A percentile compares a stretch with the other conserved stretches of the same genome.
Conservation (phyloP, 371 early-diverging fungal genomes). For the Lichtheimia hyalospora region DNA sequence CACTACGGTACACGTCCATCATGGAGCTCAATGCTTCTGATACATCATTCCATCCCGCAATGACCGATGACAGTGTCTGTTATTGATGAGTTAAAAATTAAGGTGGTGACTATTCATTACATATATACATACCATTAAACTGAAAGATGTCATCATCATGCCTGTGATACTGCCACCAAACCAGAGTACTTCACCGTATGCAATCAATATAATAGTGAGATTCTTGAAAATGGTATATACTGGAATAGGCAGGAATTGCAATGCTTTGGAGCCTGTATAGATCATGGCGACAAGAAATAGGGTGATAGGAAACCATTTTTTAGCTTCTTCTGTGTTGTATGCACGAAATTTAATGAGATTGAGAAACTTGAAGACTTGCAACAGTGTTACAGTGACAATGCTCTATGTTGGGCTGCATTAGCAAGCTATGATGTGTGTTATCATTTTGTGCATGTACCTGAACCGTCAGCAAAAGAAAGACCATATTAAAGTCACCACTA, state of each 20-base stretch:
- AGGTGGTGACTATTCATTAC: background rate
- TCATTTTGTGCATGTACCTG: conserved; percentile 53
- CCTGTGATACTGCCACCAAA: conserved; percentile 78
- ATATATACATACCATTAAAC: conserved; percentile 70
- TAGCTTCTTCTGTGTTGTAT: conserved; percentile 62
- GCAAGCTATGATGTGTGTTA: background rate
- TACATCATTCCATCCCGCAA: conserved; percentile 85
- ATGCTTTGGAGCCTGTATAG: conserved; percentile 94
- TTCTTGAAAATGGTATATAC: conserved; percentile 99
- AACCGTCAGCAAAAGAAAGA: conserved; percentile 85
- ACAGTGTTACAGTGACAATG: conserved; percentile 34
- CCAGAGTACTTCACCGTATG: conserved; percentile 89
- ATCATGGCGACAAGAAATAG: conserved; percentile 93
- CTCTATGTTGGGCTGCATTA: conserved; percentile 16
- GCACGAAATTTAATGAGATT: conserved; percentile 68
- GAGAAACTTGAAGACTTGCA: conserved; percentile 60
- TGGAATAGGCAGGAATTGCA: conserved; percentile 92
- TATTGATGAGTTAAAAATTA: background rate
- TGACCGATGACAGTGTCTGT: conserved; percentile 81
- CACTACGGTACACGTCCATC: conserved; percentile 23
- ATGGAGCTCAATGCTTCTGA: conserved; percentile 48
- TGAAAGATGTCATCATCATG: conserved; percentile 83
- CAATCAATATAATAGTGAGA: conserved; percentile 95
- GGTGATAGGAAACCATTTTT: conserved; percentile 89
- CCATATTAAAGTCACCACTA: conserved; percentile 83